Evolutionary conservation across 768 basidiomycete species (phyloP).

Genomic region (Phlebiopsis flavidoalba): DNA sequence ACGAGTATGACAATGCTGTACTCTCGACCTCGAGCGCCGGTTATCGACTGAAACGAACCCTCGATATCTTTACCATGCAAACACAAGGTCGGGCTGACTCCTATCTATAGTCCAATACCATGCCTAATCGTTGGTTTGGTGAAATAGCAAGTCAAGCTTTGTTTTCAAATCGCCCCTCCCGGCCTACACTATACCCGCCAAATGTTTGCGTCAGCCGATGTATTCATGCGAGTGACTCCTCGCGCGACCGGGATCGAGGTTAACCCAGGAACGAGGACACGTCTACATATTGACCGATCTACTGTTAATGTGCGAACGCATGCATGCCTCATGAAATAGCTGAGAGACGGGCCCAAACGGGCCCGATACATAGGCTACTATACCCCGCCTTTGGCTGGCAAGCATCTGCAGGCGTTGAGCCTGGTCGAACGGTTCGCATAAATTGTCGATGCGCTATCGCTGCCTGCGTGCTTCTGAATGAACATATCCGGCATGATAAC

Average conservation of each 20-base stretch:
- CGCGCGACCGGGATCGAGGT: slow-evolving; percentile 69
- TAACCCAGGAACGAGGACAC: slow-evolving; percentile 70
- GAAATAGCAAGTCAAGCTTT: slow-evolving; percentile 78
- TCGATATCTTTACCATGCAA: slow-evolving; percentile 97
- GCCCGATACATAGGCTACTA: slow-evolving; percentile 84
- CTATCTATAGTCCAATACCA: slow-evolving; percentile 1
- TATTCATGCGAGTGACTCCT: slow-evolving; percentile 73
- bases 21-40: slow-evolving; percentile 73
- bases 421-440: slow-evolving; percentile 56
- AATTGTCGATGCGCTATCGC: not conserved
- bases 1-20: slow-evolving; percentile 48
- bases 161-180: slow-evolving; percentile 85
- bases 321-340: slow-evolving; percentile 61
- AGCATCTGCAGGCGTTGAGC: slow-evolving; percentile 75
- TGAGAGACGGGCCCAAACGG: slow-evolving; percentile 44
- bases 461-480: not conserved
- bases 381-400: slow-evolving; percentile 96
- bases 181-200: slow-evolving; percentile 72
- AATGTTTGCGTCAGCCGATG: slow-evolving; percentile 67
- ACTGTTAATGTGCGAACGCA: slow-evolving; percentile 85
- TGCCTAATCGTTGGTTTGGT: slow-evolving; percentile 7
- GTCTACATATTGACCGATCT: slow-evolving; percentile 90
- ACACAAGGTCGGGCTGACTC: slow-evolving; percentile 62
- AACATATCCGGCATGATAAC: slow-evolving; percentile 55
- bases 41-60: slow-evolving; percentile 70